Evolutionary conservation across 495 filamentous ascomycete genomes (phyloP), one percentile per base, ranked within the genome.

Genomic region (Aspergillus conjunctus): DNA sequence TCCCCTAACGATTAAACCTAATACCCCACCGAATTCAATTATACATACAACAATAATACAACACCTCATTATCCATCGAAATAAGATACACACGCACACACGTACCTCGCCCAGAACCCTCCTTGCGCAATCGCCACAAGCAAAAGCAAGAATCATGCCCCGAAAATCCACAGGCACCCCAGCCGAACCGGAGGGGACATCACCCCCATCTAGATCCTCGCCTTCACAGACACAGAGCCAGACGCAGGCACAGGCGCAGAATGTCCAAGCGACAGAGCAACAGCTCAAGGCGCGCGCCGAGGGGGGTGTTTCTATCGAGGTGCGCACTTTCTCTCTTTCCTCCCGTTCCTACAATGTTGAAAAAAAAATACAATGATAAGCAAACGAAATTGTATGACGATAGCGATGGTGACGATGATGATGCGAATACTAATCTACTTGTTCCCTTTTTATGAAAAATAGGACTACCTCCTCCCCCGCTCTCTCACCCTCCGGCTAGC

Each of bases 401-500:
- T n/a, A n/a, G n/a, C n/a, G n/a, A n/a, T n/a, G n/a, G n/a, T n/a
- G n/a, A n/a, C n/a, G 26, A 26, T 26, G 26, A 5, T 26, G 26
- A 26, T 26, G 26, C n/a, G n/a, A n/a, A 26, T 26, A 26, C 26
- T 26, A 26, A 26, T 26, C 26, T 26, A 26, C 5, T 26, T 2
- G 5, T 2, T 26, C 5, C 5, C 2, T 26, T 26, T 26, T 5
- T 26, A 5, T 26, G 26, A 5, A 26, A 26, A 26, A 26, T 5
- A 97, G 93, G 94, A 98, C 70, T 87, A 96, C 57, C 89, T 84
- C 41, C 87, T 98, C 18, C 94, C 94, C 1, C 93, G 92, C 70
- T 92, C 92, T n/a, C 90, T 97, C 71, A 91, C 96, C 43, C 89
- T 91, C 49, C 87, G 94, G 21, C 85, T 98, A 7, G 94, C 93